These are phyloP conservation scores for Suaeda aralocaspica DNA, from an alignment of 148 eudicot genomes.

Conservation along the genomic window DNA sequence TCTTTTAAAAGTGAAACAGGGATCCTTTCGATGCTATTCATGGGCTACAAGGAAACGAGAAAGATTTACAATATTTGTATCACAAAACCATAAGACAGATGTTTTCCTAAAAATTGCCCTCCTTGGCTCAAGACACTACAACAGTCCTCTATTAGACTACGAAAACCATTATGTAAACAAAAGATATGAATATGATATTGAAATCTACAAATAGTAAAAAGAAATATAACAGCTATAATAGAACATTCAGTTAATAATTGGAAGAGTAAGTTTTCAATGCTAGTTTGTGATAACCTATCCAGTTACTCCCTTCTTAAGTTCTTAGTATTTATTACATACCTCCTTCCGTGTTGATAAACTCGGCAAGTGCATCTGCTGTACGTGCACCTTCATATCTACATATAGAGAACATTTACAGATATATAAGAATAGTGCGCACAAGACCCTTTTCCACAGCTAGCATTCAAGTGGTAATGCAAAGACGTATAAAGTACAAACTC, in stretches of 20 bases:
- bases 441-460: background rate
- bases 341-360: constrained; percentile 76
- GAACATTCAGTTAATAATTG: background rate
- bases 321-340: constrained; percentile 34
- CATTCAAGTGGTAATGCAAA: constrained; percentile 8
- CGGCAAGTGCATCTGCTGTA: constrained; percentile 81
- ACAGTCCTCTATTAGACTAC: background rate
- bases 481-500: constrained; percentile 21
- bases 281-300: background rate
- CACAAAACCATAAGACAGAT: background rate
- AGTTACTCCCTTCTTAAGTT: background rate
- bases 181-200: background rate
- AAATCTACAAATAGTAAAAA: background rate
- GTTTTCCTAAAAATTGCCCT: background rate
- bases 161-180: background rate
- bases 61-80: background rate
- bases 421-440: background rate
- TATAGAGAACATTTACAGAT: background rate
- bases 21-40: background rate
- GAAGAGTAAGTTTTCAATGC: background rate
- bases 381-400: constrained; percentile 92
- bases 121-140: background rate
- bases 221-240: background rate
- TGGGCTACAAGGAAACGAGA: background rate
- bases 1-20: background rate